phyloP scores from a whole-genome alignment of 768 basidiomycete species.

The Collybiopsis confluens region DNA sequence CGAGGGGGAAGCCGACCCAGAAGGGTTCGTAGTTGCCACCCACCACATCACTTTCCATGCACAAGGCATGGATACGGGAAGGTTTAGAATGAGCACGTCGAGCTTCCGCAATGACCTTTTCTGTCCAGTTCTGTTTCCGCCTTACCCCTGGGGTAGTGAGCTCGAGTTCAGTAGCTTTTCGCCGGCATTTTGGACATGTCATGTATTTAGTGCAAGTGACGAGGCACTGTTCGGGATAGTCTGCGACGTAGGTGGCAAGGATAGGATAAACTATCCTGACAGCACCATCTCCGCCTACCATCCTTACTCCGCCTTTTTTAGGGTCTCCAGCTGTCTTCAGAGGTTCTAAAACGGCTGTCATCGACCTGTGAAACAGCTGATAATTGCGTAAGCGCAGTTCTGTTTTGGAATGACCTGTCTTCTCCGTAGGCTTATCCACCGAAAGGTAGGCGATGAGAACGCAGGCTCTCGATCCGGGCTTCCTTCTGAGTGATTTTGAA shows the following conservation, averaged over 20 bases:
- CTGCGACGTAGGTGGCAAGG: slow-evolving; percentile 10
- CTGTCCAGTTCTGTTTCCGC: too few species aligned
- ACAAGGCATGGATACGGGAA: background rate
- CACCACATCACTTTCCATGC: background rate
- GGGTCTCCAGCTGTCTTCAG: too few species aligned
- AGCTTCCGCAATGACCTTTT: too few species aligned
- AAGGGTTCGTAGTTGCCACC: slow-evolving; percentile 24
- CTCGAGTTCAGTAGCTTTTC: background rate
- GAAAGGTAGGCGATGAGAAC: background rate
- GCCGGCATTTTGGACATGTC: background rate
- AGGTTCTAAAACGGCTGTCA: background rate
- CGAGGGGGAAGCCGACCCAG: too few species aligned
- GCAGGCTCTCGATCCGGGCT: slow-evolving; percentile 1
- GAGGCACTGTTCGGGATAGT: slow-evolving; percentile 2
- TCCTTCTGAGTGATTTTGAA: slow-evolving; percentile 16
- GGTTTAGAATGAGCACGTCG: background rate
- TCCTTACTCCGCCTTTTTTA: slow-evolving; percentile 3
- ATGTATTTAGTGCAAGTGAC: background rate
- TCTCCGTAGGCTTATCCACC: background rate
- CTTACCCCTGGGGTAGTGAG: too few species aligned
- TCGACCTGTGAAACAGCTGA: background rate
- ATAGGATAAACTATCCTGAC: background rate
- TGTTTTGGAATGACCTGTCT: background rate
- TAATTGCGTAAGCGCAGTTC: background rate
- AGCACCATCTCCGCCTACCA: slow-evolving; percentile 7